phyloP scores from a whole-genome alignment of 1,139 yeast genomes.

The Blastobotrys buckinghamii region DNA sequence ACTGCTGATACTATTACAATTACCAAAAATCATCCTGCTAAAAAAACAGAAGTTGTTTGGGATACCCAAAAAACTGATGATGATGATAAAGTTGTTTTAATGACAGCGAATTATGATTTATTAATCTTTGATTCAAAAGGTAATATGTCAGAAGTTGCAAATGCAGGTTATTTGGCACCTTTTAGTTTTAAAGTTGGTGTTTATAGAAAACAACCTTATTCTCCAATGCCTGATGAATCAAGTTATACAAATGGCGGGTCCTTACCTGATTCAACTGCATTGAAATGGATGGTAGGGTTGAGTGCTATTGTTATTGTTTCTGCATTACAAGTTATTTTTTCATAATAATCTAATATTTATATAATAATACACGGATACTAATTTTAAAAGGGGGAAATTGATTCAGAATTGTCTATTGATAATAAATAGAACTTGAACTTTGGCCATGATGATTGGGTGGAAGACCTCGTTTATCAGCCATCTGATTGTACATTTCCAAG shows the following conservation, averaged over 20 bases:
- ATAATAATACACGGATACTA: too few species aligned
- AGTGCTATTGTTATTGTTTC: conserved; percentile 11
- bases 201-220: conserved; percentile 34
- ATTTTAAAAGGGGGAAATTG: too few species aligned
- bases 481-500: neutral
- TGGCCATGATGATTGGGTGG: neutral
- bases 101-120: conserved; percentile 36
- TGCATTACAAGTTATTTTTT: conserved; percentile 13
- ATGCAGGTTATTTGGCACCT: conserved; percentile 31
- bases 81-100: conserved; percentile 16
- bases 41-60: conserved; percentile 34
- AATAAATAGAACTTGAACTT: too few species aligned
- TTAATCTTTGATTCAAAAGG: conserved; percentile 33
- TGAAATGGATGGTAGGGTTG: conserved; percentile 15
- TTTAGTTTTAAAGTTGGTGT: conserved; percentile 32
- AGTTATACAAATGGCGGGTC: conserved; percentile 11
- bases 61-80: conserved; percentile 32
- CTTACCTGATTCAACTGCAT: conserved; percentile 6
- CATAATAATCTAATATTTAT: neutral
- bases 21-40: conserved; percentile 30
- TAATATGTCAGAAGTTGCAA: conserved; percentile 26
- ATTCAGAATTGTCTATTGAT: too few species aligned
- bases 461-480: neutral
- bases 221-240: conserved; percentile 28
- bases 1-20: conserved; percentile 35